Conservation (phyloP, 352 stramenopile species). For the Nothophytophthora sp. region DNA sequence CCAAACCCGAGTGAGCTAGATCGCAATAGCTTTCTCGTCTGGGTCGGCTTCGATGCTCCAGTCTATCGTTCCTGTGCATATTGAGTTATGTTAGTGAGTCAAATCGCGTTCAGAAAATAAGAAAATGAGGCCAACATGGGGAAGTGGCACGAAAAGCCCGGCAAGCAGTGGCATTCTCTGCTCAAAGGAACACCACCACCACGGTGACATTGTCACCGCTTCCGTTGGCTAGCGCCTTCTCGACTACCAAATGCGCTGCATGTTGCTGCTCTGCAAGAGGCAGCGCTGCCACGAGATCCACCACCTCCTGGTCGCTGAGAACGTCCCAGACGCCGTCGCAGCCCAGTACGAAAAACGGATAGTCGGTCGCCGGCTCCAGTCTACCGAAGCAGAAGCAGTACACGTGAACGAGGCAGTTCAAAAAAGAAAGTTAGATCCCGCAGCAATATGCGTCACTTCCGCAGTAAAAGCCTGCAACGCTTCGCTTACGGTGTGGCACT, state of each 20-base stretch:
- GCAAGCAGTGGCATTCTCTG: no score
- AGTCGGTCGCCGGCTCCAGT: slow-evolving; percentile 42
- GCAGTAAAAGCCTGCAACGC: no score
- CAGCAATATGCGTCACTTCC: no score
- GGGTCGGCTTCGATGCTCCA: no score
- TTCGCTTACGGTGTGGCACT: slow-evolving; percentile 40
- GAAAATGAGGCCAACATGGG: no score
- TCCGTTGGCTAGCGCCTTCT: slow-evolving; percentile 49
- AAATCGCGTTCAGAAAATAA: no score
- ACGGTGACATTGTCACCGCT: slow-evolving; percentile 82
- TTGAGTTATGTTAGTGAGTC: no score
- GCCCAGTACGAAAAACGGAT: slow-evolving; percentile 71
- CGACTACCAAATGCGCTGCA: slow-evolving; percentile 57
- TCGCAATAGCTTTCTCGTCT: no score
- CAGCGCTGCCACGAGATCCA: slow-evolving; percentile 59
- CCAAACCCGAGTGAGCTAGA: no score
- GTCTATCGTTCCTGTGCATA: no score
- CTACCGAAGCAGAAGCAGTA: slow-evolving; percentile 19
- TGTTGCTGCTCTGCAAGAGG: slow-evolving; percentile 30
- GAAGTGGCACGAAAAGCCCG: no score
- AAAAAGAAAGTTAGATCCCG: neutral
- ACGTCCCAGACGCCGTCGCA: slow-evolving; percentile 86
- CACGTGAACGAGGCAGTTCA: neutral
- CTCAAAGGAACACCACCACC: slow-evolving; percentile 75
- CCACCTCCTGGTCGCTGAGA: slow-evolving; percentile 67